A percentile compares a stretch with the other conserved stretches of the same genome.
Conservation (phyloP, 805 yeast species). For the Wickerhamiella australiensis region DNA sequence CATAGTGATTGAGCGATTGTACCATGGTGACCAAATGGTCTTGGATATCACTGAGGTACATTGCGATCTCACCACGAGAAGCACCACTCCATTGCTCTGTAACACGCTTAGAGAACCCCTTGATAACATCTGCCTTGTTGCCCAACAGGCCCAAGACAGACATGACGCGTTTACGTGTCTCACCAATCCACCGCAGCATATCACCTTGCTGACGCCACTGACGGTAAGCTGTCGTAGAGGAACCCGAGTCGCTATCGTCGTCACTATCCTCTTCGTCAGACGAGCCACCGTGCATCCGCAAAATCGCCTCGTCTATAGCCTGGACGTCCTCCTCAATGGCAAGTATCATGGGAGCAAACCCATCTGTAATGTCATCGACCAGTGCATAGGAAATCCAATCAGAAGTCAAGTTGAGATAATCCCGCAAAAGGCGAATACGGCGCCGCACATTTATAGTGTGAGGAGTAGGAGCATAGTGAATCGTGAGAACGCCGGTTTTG, state of each 20-base stretch:
- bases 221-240: slow-evolving; percentile 34
- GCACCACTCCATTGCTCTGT: slow-evolving; percentile 73
- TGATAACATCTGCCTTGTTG: slow-evolving; percentile 93
- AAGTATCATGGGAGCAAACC: slow-evolving; percentile 92
- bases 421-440: slow-evolving; percentile 75
- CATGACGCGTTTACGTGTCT: slow-evolving; percentile 90
- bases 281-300: slow-evolving; percentile 68
- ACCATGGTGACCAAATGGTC: slow-evolving; percentile 98
- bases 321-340: slow-evolving; percentile 90
- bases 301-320: slow-evolving; percentile 82
- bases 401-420: slow-evolving; percentile 77
- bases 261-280: slow-evolving; percentile 34
- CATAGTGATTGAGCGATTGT: slow-evolving; percentile 86
- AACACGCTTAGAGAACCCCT: slow-evolving; percentile 85
- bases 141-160: slow-evolving; percentile 72
- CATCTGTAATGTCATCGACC: slow-evolving; percentile 94
- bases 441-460: slow-evolving; percentile 94
- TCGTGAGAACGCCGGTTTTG: slow-evolving; percentile 79
- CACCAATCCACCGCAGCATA: slow-evolving; percentile 90
- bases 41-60: slow-evolving; percentile 94
- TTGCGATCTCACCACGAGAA: slow-evolving; percentile 75
- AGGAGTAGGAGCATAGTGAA: slow-evolving; percentile 90
- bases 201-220: slow-evolving; percentile 91
- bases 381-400: slow-evolving; percentile 97
- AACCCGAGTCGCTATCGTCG: slow-evolving; percentile 27